Percentiles rank a stretch among this genome's conserved stretches.
Conservation (phyloP, 768 basidiomycete species). For the Lactifluus volemus region DNA sequence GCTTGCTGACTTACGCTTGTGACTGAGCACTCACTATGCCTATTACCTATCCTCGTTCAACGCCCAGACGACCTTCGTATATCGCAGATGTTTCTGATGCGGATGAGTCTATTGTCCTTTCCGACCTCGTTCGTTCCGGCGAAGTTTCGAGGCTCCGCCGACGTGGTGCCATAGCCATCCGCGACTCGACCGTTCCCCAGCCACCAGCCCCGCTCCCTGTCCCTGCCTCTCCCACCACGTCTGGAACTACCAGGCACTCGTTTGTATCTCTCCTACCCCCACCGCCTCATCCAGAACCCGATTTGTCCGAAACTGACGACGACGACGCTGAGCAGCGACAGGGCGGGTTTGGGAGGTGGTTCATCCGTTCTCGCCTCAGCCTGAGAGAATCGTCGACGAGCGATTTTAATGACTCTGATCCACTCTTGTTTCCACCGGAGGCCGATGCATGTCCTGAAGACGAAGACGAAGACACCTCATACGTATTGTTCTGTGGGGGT, state of each 20-base stretch:
- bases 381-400: conserved; percentile 3
- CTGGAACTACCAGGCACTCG: background rate
- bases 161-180: conserved; percentile 59
- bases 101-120: conserved; percentile 63
- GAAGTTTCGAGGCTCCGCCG: conserved; percentile 68
- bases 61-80: background rate
- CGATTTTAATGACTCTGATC: conserved; percentile 10
- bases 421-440: conserved; percentile 10
- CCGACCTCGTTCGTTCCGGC: conserved; percentile 64
- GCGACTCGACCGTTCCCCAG: conserved; percentile 22
- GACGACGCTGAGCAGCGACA: conserved; percentile 7
- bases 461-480: conserved; percentile 25
- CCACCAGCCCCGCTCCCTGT: conserved; percentile 1
- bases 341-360: conserved; percentile 11
- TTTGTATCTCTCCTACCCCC: background rate
- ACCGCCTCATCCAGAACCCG: conserved; percentile 3
- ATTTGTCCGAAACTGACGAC: conserved; percentile 11
- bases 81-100: conserved; percentile 32
- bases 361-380: conserved; percentile 8
- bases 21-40: conserved; percentile 12
- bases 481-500: conserved; percentile 36
- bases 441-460: conserved; percentile 18
- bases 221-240: conserved; percentile 1
- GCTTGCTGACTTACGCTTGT: too few relatives aligned
- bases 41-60: conserved; percentile 14